Evolutionary conservation across 139 green algal species (phyloP), one percentile per base, ranked within the genome.

Genomic region (Desmodesmus armatus): DNA sequence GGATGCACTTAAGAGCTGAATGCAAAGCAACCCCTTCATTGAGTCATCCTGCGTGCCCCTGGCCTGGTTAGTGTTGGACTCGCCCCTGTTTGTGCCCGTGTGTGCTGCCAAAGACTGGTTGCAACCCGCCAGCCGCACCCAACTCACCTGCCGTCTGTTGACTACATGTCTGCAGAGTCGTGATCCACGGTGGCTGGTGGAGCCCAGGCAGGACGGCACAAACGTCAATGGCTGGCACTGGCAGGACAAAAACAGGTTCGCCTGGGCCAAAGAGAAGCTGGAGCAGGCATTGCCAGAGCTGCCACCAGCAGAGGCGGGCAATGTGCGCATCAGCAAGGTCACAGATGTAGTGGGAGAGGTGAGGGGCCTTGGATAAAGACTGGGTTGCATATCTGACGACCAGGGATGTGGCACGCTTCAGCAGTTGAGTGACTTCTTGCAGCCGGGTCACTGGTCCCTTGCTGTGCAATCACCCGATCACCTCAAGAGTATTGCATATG

Each of bases 271-370:
- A 73, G 47, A 93, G 39, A 85, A 88, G 13, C 85, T 97, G 15
- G 39, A 79, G 39, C 89, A 94, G 62, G 87, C 97, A 58, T 72
- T 96, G 62, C 81, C 67, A 3, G 86, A 51, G 6, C 63, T 91
- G 4, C 17, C 78, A 27, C 74, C 84, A n/a, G 85, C 83, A 31
- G 71, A 91, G 33, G 69, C 84, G 6, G 72, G 66, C 35, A 82
- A 13, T 23, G 31, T 74, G 70, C 85, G 62, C 60, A 88, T 96
- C 51, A 88, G 65, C 39, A 65, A 72, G 3, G 44, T 95, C 0
- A 94, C 91, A 47, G 80, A 92, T 1, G 51, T 95, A 9, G 89
- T 88, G 15, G 94, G 94, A 13, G 94, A 96, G 87, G 93, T 94
- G 66, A 40, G 81, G 49, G 25, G 13, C 9, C 47, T n/a, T n/a